Evolutionary conservation across 1,284 basidiomycete species (phyloP).

Genomic region (Kalmanozyma brasiliensis): DNA sequence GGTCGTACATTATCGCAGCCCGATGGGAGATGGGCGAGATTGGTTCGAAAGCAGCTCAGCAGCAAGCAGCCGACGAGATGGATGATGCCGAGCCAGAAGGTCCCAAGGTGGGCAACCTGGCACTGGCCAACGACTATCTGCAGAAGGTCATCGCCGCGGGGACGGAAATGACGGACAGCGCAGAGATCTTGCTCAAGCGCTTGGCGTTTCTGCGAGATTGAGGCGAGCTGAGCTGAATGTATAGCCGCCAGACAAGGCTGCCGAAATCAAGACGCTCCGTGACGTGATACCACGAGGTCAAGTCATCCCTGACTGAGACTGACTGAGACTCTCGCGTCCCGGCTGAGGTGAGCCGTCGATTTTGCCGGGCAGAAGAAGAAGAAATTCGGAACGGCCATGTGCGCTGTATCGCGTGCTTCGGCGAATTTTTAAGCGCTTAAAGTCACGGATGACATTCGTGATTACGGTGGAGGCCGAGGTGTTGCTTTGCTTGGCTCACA

Average conservation of each 20-base stretch:
- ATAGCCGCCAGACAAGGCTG: too few species aligned
- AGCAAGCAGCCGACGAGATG: constrained; percentile 27
- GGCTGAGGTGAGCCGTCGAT: background rate
- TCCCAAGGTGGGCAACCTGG: constrained; percentile 49
- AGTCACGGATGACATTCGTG: background rate
- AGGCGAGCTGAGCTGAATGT: background rate
- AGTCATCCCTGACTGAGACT: background rate
- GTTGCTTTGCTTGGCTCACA: constrained; percentile 1
- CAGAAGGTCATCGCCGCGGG: constrained; percentile 63
- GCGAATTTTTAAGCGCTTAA: background rate
- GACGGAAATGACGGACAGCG: constrained; percentile 60
- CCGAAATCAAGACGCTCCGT: too few species aligned
- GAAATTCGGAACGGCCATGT: background rate
- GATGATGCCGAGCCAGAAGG: constrained; percentile 16
- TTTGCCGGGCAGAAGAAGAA: background rate
- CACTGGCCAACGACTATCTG: constrained; percentile 62
- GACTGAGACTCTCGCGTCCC: too few species aligned
- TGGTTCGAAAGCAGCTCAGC: constrained; percentile 25
- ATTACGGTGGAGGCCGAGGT: background rate
- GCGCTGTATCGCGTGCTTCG: background rate
- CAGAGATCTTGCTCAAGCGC: constrained; percentile 62
- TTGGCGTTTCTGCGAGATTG: constrained; percentile 52
- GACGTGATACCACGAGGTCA: too few species aligned
- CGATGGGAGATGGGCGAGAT: constrained; percentile 66
- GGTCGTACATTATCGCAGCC: constrained; percentile 62